Evolutionary conservation across 1,284 basidiomycete species (phyloP), one percentile per base, ranked within the genome.

Genomic region (Coriolopsis trogii): DNA sequence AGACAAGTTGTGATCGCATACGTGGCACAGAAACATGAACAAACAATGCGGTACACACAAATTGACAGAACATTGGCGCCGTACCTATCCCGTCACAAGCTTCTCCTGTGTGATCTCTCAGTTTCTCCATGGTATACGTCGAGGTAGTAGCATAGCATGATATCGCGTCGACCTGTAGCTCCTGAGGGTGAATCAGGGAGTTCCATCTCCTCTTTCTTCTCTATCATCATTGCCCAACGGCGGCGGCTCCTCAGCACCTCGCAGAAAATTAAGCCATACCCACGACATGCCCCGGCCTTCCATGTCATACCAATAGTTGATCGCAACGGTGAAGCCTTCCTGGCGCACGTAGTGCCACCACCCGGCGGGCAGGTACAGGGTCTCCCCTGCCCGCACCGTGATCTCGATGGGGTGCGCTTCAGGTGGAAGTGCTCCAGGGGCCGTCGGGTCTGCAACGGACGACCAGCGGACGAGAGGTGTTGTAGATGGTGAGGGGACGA

Each of bases 281-380:
- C 88, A 92, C 9, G 75, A 71, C 69, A 80, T 79, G 6, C 89
- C 89, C 47, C 77, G 72, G 65, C 84, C 79, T 62, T 91, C 87
- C 60, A 87, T 78, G 61, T 93, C 91, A 65, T 91, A 93, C 85
- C 87, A 95, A 85, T 91, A 94, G 63, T 95, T 96, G 25, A 94
- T 67, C 1, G 93, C 93, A 45, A 95, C 85, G 6, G 78, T 73
- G 60, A 80, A 71, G 18, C 75, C 78, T 54, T 83, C 72, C 69
- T 92, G 80, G 28, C 79, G 75, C 37, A 96, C 93, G 64, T 89
- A 81, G 68, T 96, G 94, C 86, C 89, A 96, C 94, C 94, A 96
- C 0, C 91, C 87, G 2, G 88, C 82, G 16, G 93, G 94, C 23
- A 96, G 80, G 69, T 93, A 95, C n/a, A 96, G 70, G 1, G 88